Conservation (phyloP, 2,329 filamentous ascomycete genomes). For the Tolypocladium cylindrosporum region DNA sequence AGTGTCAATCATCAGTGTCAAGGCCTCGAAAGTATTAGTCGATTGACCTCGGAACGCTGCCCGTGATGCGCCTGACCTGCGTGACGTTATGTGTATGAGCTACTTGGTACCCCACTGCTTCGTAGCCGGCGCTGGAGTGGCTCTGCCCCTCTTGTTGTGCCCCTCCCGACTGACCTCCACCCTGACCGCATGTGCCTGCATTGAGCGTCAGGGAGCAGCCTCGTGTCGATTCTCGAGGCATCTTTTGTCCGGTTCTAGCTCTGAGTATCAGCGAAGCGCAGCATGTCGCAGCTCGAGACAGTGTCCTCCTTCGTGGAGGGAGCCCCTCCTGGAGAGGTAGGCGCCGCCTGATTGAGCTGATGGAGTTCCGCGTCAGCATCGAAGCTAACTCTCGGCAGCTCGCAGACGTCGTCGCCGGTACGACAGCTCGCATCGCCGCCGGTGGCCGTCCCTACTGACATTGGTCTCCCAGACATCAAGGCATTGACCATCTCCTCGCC, state of each 20-base stretch:
- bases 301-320: constrained; percentile 85
- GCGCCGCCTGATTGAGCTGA: constrained; percentile 13
- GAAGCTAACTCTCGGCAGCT: constrained; percentile 46
- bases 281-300: constrained; percentile 28
- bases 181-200: neutral
- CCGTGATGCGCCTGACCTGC: too few species aligned
- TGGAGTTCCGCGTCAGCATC: constrained; percentile 7
- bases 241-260: neutral
- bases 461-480: constrained; percentile 65
- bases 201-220: neutral
- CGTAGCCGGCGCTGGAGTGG: neutral
- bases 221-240: neutral
- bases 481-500: constrained; percentile 63
- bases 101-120: neutral
- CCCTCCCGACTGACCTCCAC: neutral
- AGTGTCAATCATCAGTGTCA: neutral
- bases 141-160: neutral
- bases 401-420: constrained; percentile 80
- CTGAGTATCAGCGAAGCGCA: neutral
- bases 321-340: constrained; percentile 92
- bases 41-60: neutral
- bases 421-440: constrained; percentile 4
- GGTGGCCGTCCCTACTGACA: neutral
- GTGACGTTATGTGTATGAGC: neutral
- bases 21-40: neutral